Base-by-base conservation (phyloP, 208 protist species). In the Herpetomonas muscarum region DNA sequence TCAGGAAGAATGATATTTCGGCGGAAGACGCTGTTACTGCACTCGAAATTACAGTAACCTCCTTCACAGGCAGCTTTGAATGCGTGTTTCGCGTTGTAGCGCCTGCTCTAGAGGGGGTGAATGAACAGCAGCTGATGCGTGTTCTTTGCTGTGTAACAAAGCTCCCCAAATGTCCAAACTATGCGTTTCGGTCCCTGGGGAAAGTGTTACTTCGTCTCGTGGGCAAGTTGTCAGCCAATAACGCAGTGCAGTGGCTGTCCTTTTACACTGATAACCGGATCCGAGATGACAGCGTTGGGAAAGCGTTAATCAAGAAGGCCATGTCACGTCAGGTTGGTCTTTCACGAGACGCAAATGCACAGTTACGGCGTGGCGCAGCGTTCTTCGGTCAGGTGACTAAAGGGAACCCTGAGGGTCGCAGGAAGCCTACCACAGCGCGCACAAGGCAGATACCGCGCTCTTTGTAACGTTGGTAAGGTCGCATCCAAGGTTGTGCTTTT, bases 281-380 rank as follows among this genome's bases (percentile, higher is more conserved):
- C 19, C 64, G 71, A 9, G 87, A 94, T 56, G 79, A 86, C 65
- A 76, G 78, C 41, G 77, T 90, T 9, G 83, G 70, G 37, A 80
- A 73, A 46, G 63, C 74, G 10, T 62, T 93, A 7, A 52, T 81
- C 21, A 41, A 45, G 15, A 46, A 46, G 17, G 41, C 41, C 9
- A 46, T 6, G 5, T 6, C 41, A 22, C 10, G 22, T 7, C 5
- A 46, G 5, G 41, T 19, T 5, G 22, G 5, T 6, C 41, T 46
- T 19, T 46, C 41, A 24, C 5, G 17, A 22, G 9, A 9, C 10
- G 41, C 41, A 24, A 22, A 6, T 19, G 41, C 5, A 19, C 41
- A 46, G 17, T 19, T 46, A 7, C 41, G 10, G 5, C 41, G 5
- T 4, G 41, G 41, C 5, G 41, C 41, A 12, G 17, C 10, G 41